Conservation (phyloP, 2,329 filamentous ascomycete genomes). For the Lachnellula arida region DNA sequence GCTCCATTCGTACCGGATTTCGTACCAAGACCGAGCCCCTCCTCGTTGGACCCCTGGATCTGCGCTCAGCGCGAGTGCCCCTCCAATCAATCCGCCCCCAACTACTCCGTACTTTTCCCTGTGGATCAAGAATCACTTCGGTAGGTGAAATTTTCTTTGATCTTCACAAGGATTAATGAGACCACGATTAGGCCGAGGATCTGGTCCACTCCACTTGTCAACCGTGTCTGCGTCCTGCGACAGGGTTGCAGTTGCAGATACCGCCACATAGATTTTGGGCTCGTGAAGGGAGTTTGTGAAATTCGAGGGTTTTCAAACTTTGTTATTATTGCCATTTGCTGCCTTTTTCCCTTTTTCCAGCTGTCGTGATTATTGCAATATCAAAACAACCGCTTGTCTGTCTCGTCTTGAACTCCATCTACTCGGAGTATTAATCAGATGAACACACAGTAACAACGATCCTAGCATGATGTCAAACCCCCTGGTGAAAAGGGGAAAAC, state of each 20-base stretch:
- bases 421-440: no score
- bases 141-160: constrained; percentile 1
- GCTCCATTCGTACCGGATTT: background rate
- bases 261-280: background rate
- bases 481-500: background rate
- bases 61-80: background rate
- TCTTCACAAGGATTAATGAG: constrained; percentile 14
- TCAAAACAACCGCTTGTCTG: background rate
- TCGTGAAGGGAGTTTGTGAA: no score
- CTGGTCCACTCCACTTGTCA: constrained; percentile 3
- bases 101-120: background rate
- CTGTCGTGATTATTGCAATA: background rate
- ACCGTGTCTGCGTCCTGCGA: background rate
- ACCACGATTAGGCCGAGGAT: constrained; percentile 17
- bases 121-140: background rate
- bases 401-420: background rate
- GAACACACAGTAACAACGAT: background rate
- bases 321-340: no score
- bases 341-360: no score
- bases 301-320: no score
- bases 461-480: background rate
- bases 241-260: background rate
- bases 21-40: background rate
- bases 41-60: background rate
- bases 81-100: background rate